phyloP scores from a whole-genome alignment of 495 filamentous ascomycete genomes.

The Rostrohypoxylon terebratum region DNA sequence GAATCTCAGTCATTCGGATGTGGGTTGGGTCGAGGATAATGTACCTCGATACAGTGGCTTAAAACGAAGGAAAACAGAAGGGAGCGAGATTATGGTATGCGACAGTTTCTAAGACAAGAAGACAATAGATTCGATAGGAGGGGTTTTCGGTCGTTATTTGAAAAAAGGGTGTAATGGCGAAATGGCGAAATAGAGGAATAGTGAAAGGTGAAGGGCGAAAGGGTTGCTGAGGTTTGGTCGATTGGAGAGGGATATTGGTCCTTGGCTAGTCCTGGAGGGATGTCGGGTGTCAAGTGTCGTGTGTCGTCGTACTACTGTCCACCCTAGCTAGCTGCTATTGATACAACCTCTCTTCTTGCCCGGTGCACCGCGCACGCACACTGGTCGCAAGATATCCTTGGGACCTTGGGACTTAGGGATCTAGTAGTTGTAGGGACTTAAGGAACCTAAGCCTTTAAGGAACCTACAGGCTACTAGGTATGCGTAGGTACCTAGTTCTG shows the following conservation, averaged over 20 bases:
- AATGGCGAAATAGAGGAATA: no score
- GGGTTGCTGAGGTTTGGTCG: constrained; percentile 20
- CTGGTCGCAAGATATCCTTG: constrained; percentile 30
- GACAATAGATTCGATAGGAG: constrained; percentile 7
- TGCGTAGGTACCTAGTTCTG: no score
- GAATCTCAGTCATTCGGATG: constrained; percentile 49
- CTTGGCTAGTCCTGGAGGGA: constrained; percentile 19
- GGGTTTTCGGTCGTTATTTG: constrained; percentile 17
- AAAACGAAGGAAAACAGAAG: constrained; percentile 20
- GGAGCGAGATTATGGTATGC: neutral
- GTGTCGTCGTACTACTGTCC: constrained; percentile 43
- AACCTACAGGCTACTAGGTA: no score
- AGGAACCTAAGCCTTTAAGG: no score
- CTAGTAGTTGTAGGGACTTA: neutral
- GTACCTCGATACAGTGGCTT: constrained; percentile 40
- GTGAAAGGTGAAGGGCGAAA: neutral
- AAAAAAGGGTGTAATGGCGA: constrained; percentile 11
- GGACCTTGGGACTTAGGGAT: neutral
- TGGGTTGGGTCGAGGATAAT: constrained; percentile 46
- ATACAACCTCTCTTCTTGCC: constrained; percentile 7
- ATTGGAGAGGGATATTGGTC: constrained; percentile 42
- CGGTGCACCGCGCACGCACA: constrained; percentile 11
- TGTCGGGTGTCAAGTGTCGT: constrained; percentile 39
- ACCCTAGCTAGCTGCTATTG: no score
- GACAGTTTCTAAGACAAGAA: constrained; percentile 24